Evolutionary conservation across 768 basidiomycete genomes (phyloP).

Genomic region (Mycena albidolilacea): DNA sequence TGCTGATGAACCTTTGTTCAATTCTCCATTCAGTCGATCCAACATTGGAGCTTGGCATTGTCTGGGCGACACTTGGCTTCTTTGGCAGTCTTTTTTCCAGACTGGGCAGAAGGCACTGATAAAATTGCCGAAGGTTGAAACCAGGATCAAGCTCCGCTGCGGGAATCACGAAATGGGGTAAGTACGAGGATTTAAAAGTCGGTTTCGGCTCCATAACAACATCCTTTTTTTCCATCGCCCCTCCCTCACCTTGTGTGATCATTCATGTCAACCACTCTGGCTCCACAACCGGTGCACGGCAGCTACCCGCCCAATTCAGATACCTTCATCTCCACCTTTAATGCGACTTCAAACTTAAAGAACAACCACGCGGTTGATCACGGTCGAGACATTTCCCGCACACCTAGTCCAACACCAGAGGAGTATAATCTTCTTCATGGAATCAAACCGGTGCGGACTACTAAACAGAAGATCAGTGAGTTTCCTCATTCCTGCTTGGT

Average conservation of each 20-base stretch:
- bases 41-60: too few species aligned
- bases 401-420: constrained; percentile 56
- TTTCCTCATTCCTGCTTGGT: neutral
- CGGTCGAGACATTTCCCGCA: constrained; percentile 41
- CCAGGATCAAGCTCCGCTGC: too few species aligned
- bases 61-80: too few species aligned
- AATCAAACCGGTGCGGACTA: constrained; percentile 10
- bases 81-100: too few species aligned
- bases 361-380: neutral
- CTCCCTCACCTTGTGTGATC: neutral
- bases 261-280: constrained; percentile 16
- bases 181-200: neutral
- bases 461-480: constrained; percentile 29
- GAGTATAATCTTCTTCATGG: constrained; percentile 49
- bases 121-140: too few species aligned
- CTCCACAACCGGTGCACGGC: constrained; percentile 26
- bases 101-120: too few species aligned
- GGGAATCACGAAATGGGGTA: neutral
- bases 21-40: too few species aligned
- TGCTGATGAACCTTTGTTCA: too few species aligned
- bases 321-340: constrained; percentile 15
- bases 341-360: constrained; percentile 5
- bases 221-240: neutral
- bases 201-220: neutral
- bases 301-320: neutral